Conservation (phyloP, 2,329 filamentous ascomycete genomes). For the Mycogone perniciosa region DNA sequence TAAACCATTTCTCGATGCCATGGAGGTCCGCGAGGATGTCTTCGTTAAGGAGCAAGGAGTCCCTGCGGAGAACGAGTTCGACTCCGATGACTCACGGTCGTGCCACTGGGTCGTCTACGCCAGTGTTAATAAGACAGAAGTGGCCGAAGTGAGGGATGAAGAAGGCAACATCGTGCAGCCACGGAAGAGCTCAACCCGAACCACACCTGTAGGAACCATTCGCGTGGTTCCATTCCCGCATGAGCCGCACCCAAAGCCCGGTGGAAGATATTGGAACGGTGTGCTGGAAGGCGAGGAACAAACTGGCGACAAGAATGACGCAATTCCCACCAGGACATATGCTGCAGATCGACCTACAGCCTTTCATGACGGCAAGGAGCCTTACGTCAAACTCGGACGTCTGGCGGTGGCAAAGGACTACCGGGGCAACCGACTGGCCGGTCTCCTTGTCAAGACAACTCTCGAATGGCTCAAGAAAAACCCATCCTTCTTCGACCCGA, state of each 20-base stretch:
- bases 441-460: slow-evolving; percentile 59
- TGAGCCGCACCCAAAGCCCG: slow-evolving; percentile 51
- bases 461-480: slow-evolving; percentile 62
- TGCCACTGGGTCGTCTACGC: slow-evolving; percentile 89
- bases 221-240: slow-evolving; percentile 80
- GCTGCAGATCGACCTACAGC: slow-evolving; percentile 40
- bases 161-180: slow-evolving; percentile 34
- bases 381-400: slow-evolving; percentile 76
- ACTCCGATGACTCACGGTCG: slow-evolving; percentile 69
- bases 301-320: neutral
- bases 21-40: slow-evolving; percentile 54
- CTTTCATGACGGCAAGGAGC: slow-evolving; percentile 57
- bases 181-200: slow-evolving; percentile 38
- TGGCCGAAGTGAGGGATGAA: slow-evolving; percentile 38
- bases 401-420: slow-evolving; percentile 63
- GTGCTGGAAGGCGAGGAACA: slow-evolving; percentile 26
- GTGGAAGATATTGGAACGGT: slow-evolving; percentile 43
- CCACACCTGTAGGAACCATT: slow-evolving; percentile 62
- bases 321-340: slow-evolving; percentile 15
- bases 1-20: slow-evolving; percentile 54
- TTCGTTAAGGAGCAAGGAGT: slow-evolving; percentile 56
- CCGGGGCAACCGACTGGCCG: slow-evolving; percentile 59
- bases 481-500: slow-evolving; percentile 48
- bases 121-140: slow-evolving; percentile 45
- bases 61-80: slow-evolving; percentile 64